phyloP scores from a whole-genome alignment of 768 basidiomycete genomes.

The Pulveroboletus sp. region DNA sequence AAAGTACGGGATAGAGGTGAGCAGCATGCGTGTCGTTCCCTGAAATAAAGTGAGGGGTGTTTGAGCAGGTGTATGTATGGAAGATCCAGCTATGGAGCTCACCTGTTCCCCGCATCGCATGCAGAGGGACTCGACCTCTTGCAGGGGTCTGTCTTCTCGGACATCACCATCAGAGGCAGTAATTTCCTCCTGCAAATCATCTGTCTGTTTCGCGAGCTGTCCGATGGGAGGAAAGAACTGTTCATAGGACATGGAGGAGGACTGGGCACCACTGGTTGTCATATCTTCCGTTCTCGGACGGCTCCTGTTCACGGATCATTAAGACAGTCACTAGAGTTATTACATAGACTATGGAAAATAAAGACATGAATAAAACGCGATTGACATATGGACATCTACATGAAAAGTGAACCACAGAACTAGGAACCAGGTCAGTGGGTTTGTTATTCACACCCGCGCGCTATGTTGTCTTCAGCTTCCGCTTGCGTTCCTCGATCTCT shows the following conservation, averaged over 20 bases:
- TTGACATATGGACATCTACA: background rate
- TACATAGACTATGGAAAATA: constrained; percentile 16
- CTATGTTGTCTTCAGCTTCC: constrained; percentile 29
- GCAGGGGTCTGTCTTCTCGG: constrained; percentile 49
- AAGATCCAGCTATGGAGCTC: constrained; percentile 19
- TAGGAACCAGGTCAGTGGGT: background rate
- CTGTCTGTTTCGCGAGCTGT: constrained; percentile 47
- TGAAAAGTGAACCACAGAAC: background rate
- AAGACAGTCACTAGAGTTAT: constrained; percentile 8
- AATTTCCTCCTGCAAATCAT: constrained; percentile 28
- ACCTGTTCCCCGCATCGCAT: constrained; percentile 94
- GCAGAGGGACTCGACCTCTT: constrained; percentile 88
- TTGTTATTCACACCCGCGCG: background rate
- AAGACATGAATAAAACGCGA: background rate
- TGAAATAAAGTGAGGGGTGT: constrained; percentile 34
- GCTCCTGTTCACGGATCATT: constrained; percentile 13
- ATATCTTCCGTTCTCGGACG: background rate
- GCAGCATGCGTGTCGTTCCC: constrained; percentile 83
- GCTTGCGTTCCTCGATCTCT: constrained; percentile 53
- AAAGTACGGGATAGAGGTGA: constrained; percentile 95
- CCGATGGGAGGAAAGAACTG: constrained; percentile 57
- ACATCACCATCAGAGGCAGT: constrained; percentile 30
- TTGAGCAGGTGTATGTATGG: background rate
- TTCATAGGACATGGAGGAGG: constrained; percentile 21
- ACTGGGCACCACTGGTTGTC: background rate